A percentile compares a stretch with the other conserved stretches of the same genome.
Evolutionary conservation across 805 yeast species (phyloP).

Genomic region (Hanseniaspora pseudoguilliermondii): DNA sequence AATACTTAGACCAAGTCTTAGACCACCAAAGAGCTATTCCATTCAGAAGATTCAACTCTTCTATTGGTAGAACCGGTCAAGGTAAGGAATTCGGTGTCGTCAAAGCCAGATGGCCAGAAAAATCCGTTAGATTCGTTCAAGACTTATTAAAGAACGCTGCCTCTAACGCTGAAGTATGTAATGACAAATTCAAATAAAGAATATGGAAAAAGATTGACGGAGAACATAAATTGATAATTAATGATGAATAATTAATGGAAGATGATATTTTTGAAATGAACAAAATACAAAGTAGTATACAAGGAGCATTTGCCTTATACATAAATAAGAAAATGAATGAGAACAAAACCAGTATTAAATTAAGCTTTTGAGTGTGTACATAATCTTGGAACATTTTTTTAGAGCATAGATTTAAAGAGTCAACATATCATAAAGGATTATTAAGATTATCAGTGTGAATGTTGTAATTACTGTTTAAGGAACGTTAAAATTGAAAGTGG

Average conservation of each 20-base stretch:
- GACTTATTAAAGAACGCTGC: slow-evolving; percentile 95
- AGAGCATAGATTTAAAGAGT: too few relatives aligned
- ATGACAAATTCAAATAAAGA: not conserved
- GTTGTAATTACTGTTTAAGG: not conserved
- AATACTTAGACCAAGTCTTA: slow-evolving; percentile 88
- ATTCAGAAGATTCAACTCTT: slow-evolving; percentile 92
- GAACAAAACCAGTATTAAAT: too few relatives aligned
- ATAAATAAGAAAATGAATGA: not conserved
- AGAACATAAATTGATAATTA: slow-evolving; percentile 14
- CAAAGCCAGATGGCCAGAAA: slow-evolving; percentile 99
- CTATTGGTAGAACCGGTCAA: slow-evolving; percentile 98
- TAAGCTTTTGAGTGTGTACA: too few relatives aligned
- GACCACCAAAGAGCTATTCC: slow-evolving; percentile 99
- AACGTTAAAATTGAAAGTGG: not conserved
- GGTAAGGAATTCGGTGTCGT: slow-evolving; percentile 99
- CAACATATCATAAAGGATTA: too few relatives aligned
- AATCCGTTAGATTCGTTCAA: slow-evolving; percentile 90
- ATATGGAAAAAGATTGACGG: not conserved
- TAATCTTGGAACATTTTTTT: too few relatives aligned
- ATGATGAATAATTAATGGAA: not conserved
- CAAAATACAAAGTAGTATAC: not conserved
- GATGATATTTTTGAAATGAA: not conserved
- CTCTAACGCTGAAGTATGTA: slow-evolving; percentile 83
- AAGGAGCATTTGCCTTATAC: not conserved
- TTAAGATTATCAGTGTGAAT: too few relatives aligned